These are phyloP conservation scores for Sporisorium iseilematis-ciliati DNA, from an alignment of 1,284 basidiomycete species.

Conservation along the genomic window DNA sequence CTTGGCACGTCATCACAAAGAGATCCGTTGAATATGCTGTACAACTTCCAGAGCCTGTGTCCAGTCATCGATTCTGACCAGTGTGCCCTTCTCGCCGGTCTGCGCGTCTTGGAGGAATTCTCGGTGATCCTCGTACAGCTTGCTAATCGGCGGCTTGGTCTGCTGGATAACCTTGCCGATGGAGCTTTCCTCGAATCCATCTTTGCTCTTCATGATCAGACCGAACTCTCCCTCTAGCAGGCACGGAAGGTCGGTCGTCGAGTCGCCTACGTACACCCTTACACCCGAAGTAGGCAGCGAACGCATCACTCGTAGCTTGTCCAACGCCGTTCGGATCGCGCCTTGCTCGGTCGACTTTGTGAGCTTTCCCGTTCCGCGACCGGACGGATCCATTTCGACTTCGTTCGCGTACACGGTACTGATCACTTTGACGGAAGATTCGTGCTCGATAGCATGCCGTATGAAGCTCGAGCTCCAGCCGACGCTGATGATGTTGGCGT, in stretches of 20 bases:
- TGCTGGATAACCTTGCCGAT: slow-evolving; percentile 15
- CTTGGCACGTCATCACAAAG: not conserved
- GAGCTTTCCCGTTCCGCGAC: slow-evolving; percentile 48
- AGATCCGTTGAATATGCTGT: slow-evolving; percentile 15
- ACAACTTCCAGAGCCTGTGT: slow-evolving; percentile 31
- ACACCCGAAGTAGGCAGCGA: slow-evolving; percentile 1
- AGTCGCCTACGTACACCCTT: slow-evolving; percentile 64
- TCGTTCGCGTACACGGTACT: slow-evolving; percentile 58
- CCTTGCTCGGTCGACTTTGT: slow-evolving; percentile 27
- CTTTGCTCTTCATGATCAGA: slow-evolving; percentile 49
- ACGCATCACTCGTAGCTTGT: slow-evolving; percentile 53
- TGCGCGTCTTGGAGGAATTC: slow-evolving; percentile 12
- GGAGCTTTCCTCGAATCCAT: slow-evolving; percentile 9
- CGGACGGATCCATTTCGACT: slow-evolving; percentile 32
- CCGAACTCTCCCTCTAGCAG: slow-evolving; percentile 60
- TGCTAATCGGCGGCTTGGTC: slow-evolving; percentile 8
- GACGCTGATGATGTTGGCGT: slow-evolving; percentile 58
- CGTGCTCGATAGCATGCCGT: slow-evolving; percentile 24
- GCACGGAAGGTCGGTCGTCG: slow-evolving; percentile 60
- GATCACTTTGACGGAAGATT: slow-evolving; percentile 3
- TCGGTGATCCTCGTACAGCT: slow-evolving; percentile 6
- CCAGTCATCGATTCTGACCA: slow-evolving; percentile 42
- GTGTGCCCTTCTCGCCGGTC: not conserved
- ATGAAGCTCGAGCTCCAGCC: slow-evolving; percentile 65
- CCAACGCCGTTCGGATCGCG: slow-evolving; percentile 49